Conservation (phyloP, 2,329 filamentous ascomycete genomes). For the Lachnellula arida region DNA sequence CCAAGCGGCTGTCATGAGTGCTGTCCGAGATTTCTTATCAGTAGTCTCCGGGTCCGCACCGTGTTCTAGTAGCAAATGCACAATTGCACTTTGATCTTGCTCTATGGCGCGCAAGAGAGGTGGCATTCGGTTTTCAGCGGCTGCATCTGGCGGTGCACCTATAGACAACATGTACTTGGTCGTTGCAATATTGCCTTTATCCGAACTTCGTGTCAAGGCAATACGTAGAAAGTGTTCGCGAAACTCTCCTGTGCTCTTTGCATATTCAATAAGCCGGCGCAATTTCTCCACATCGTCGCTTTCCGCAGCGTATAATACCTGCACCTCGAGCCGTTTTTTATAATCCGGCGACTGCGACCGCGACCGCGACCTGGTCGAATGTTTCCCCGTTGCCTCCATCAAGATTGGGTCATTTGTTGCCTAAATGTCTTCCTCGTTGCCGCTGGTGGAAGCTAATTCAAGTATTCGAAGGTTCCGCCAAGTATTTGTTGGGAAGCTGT, state of each 20-base stretch:
- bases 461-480: too few relatives aligned
- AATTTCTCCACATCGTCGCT: constrained; percentile 21
- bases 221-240: constrained; percentile 23
- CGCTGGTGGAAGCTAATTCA: too few relatives aligned
- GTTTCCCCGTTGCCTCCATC: constrained; percentile 4
- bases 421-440: too few relatives aligned
- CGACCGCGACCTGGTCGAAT: constrained; percentile 11
- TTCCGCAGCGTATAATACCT: constrained; percentile 23
- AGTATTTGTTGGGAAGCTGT: too few relatives aligned
- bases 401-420: neutral
- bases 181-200: constrained; percentile 20
- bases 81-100: constrained; percentile 21
- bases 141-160: constrained; percentile 22
- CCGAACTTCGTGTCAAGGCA: constrained; percentile 23
- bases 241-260: constrained; percentile 17
- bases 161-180: constrained; percentile 21
- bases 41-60: constrained; percentile 21
- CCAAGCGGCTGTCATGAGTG: constrained; percentile 28
- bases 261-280: constrained; percentile 17
- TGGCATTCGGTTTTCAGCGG: constrained; percentile 18
- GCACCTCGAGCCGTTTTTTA: constrained; percentile 23
- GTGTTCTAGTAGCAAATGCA: constrained; percentile 21
- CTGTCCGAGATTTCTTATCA: constrained; percentile 25
- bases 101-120: constrained; percentile 24
- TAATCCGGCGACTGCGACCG: constrained; percentile 18